Evolutionary conservation across 768 basidiomycete genomes (phyloP), one percentile per base, ranked within the genome.

Genomic region (Rhodosporidiobolus sp.): DNA sequence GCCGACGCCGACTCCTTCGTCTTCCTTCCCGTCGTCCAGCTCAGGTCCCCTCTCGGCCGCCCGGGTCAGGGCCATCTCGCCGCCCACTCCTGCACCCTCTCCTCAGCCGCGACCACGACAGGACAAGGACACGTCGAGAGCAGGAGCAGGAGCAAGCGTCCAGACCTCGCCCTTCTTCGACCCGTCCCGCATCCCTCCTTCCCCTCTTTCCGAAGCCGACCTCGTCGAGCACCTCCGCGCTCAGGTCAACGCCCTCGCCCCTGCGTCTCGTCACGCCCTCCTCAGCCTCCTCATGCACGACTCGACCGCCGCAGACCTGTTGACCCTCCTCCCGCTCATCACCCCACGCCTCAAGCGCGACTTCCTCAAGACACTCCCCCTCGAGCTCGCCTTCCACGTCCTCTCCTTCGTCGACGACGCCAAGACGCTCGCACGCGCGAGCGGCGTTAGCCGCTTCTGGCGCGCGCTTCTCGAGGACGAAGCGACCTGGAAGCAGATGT

Each of bases 401-500:
- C 84, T 96, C 48, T 81, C 84, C 67, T 94, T 88, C 80, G 83
- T 95, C 54, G 87, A 92, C 67, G 89, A 92, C 56, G 88, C 90
- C 0, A 82, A 82, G 54, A 88, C 89, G 0, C 86, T 96, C 17
- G 83, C 87, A 0, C 83, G 90, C 19, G 89, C 89, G 0, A 83
- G 85, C 52, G 84, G 85, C 46, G 94, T 94, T 38, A 89, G 88
- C 76, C 83, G 83, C 64, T 84, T 84, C 60, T 97, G 94, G 94
- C 81, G 84, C 22, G 81, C 80, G 24, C 84, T 96, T 11, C 84
- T 88, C 12, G 81, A 84, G 56, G 92, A 93, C 77, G 91, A 94
- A 74, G 85, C 83, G 73, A 83, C 91, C 19, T 97, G 94, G 94
- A 88, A 86, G 80, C 77, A 84, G 19, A 86, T 95, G 87, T 92